A percentile compares a stretch with the other conserved stretches of the same genome.
Evolutionary conservation across 1,284 basidiomycete species (phyloP).

Genomic region (Puccinia polysora): DNA sequence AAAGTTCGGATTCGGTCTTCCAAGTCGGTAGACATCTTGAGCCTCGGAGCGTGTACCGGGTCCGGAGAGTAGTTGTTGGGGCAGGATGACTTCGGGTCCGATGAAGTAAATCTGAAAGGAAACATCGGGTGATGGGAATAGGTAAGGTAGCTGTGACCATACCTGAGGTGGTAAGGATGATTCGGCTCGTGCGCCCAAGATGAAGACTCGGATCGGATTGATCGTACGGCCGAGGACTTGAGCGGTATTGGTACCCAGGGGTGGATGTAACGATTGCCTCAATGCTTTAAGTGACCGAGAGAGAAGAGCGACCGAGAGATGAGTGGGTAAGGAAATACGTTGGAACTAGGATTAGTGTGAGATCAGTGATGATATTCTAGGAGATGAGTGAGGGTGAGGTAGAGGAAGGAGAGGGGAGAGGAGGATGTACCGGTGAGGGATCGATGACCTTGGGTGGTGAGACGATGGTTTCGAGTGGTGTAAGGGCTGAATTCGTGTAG

Average conservation of each 20-base stretch:
- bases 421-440: slow-evolving; percentile 74
- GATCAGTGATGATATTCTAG: too few species aligned
- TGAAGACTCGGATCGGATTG: slow-evolving; percentile 83
- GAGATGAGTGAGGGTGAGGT: too few species aligned
- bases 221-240: slow-evolving; percentile 59
- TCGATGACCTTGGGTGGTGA: slow-evolving; percentile 86
- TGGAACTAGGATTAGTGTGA: too few species aligned
- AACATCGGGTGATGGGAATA: slow-evolving; percentile 73
- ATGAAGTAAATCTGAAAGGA: slow-evolving; percentile 92
- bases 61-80: slow-evolving; percentile 54
- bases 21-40: slow-evolving; percentile 1
- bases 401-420: too few species aligned
- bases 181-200: slow-evolving; percentile 91
- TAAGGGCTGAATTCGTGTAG: slow-evolving; percentile 87
- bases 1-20: slow-evolving; percentile 57
- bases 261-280: slow-evolving; percentile 79
- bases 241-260: slow-evolving; percentile 63
- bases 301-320: too few species aligned
- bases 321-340: too few species aligned
- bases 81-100: slow-evolving; percentile 87
- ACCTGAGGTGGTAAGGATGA: slow-evolving; percentile 88
- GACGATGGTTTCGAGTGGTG: slow-evolving; percentile 67
- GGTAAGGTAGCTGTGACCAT: slow-evolving; percentile 87
- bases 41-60: slow-evolving; percentile 1
- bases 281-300: too few species aligned